Conservation (phyloP, 352 stramenopile genomes). For the Globisporangium spinosum region DNA sequence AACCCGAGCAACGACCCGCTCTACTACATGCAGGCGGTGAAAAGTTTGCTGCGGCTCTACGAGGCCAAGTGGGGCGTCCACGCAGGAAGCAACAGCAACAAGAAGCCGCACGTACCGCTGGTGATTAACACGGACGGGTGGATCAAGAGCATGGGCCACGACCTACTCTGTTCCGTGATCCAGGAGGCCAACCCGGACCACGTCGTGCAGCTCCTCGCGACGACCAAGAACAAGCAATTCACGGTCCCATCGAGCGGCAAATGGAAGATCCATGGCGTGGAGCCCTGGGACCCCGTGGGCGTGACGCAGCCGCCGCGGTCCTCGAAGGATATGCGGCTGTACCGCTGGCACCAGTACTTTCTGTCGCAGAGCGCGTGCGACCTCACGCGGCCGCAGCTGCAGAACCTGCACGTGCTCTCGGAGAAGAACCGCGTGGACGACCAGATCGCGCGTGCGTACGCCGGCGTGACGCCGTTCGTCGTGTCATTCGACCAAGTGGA, state of each 20-base stretch:
- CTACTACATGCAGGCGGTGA: constrained; percentile 72
- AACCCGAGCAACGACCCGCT: constrained; percentile 75
- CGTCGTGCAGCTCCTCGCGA: constrained; percentile 92
- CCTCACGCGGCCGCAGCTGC: constrained; percentile 37
- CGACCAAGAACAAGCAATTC: constrained; percentile 87
- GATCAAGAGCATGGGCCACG: constrained; percentile 96
- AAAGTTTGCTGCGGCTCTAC: constrained; percentile 64
- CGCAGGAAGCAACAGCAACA: neutral
- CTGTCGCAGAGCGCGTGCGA: constrained; percentile 32
- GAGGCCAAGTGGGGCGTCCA: constrained; percentile 42
- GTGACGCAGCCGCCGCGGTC: constrained; percentile 59
- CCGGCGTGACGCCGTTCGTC: constrained; percentile 36
- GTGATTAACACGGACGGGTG: constrained; percentile 97
- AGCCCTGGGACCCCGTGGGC: constrained; percentile 64
- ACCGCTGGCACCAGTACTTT: constrained; percentile 83
- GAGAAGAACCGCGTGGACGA: constrained; percentile 65
- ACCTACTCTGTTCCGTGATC: constrained; percentile 92
- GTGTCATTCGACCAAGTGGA: constrained; percentile 62
- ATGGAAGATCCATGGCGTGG: constrained; percentile 58
- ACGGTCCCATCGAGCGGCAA: constrained; percentile 45
- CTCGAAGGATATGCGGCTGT: constrained; percentile 81
- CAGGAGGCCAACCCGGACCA: constrained; percentile 80
- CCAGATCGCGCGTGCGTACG: constrained; percentile 52
- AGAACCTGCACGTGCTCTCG: constrained; percentile 66
- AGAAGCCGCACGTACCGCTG: constrained; percentile 61